Conservation (phyloP, 2,329 filamentous ascomycete species). For the Keithomyces neogunnii region DNA sequence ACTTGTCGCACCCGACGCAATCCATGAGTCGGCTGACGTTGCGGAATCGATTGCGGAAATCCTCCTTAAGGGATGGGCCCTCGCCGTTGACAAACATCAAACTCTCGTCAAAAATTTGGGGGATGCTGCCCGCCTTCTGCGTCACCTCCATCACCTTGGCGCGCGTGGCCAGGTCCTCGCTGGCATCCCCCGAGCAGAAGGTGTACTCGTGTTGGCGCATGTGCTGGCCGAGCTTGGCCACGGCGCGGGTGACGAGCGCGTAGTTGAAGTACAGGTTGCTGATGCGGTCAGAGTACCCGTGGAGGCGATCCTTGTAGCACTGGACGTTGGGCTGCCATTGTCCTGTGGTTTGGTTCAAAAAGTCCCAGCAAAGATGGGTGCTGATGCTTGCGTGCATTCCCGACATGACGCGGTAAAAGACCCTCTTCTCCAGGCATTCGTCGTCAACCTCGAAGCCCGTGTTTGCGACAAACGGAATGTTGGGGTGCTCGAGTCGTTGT, state of each 20-base stretch:
- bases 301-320: constrained; percentile 83
- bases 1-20: constrained; percentile 98
- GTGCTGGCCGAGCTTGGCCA: constrained; percentile 81
- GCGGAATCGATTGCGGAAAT: constrained; percentile 94
- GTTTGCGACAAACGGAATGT: constrained; percentile 51
- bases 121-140: constrained; percentile 56
- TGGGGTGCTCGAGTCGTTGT: constrained; percentile 31
- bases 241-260: constrained; percentile 82
- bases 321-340: constrained; percentile 84
- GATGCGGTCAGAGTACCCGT: constrained; percentile 78
- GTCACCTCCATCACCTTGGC: constrained; percentile 73
- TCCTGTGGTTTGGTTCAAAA: constrained; percentile 89
- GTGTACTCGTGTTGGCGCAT: constrained; percentile 64
- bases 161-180: constrained; percentile 72
- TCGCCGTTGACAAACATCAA: constrained; percentile 84
- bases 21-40: constrained; percentile 98
- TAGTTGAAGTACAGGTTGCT: constrained; percentile 99
- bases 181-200: constrained; percentile 80
- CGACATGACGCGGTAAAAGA: constrained; percentile 90
- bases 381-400: constrained; percentile 99
- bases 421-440: constrained; percentile 95
- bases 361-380: constrained; percentile 92
- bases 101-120: constrained; percentile 85
- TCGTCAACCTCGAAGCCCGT: constrained; percentile 72
- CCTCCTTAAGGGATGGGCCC: constrained; percentile 77